These are phyloP conservation scores for Protomyces inundatus DNA, from an alignment of 1,139 yeast genomes.

Conservation along the genomic window DNA sequence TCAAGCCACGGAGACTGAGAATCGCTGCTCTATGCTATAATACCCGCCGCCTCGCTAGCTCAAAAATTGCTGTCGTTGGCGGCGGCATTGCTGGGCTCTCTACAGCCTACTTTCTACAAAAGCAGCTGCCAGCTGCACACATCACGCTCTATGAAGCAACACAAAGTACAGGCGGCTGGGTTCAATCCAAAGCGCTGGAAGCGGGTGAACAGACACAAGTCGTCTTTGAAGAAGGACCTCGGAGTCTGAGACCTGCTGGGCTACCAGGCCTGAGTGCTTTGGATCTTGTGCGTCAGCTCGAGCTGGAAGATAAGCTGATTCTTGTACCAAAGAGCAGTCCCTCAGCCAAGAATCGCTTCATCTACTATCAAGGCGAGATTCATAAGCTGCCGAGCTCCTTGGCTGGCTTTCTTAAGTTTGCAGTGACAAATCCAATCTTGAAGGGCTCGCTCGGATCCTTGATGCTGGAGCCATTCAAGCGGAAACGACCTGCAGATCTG, in stretches of 20 bases:
- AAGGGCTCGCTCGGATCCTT: constrained; percentile 42
- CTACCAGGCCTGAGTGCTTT: constrained; percentile 31
- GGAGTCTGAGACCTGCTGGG: constrained; percentile 42
- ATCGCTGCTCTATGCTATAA: not conserved
- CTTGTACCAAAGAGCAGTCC: constrained; percentile 49
- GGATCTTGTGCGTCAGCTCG: constrained; percentile 44
- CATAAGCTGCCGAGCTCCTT: constrained; percentile 37
- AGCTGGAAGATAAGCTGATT: constrained; percentile 45
- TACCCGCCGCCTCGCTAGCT: not conserved
- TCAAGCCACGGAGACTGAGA: not conserved
- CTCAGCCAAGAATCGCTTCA: constrained; percentile 54
- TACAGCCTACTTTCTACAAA: constrained; percentile 64
- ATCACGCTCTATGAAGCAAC: constrained; percentile 59
- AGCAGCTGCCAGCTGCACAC: constrained; percentile 58
- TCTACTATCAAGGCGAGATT: constrained; percentile 43
- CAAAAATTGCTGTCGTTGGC: constrained; percentile 44
- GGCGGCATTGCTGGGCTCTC: constrained; percentile 85
- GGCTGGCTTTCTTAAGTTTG: constrained; percentile 35
- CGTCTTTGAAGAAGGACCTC: constrained; percentile 43
- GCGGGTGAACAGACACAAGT: constrained; percentile 31
- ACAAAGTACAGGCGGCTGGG: constrained; percentile 70
- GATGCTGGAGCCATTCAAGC: constrained; percentile 40
- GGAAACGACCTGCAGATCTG: constrained; percentile 34
- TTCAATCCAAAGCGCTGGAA: constrained; percentile 44
- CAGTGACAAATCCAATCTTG: constrained; percentile 39